Evolutionary conservation across 2,329 filamentous ascomycete genomes (phyloP), one percentile per base, ranked within the genome.

Genomic region (Thielaviopsis populi): DNA sequence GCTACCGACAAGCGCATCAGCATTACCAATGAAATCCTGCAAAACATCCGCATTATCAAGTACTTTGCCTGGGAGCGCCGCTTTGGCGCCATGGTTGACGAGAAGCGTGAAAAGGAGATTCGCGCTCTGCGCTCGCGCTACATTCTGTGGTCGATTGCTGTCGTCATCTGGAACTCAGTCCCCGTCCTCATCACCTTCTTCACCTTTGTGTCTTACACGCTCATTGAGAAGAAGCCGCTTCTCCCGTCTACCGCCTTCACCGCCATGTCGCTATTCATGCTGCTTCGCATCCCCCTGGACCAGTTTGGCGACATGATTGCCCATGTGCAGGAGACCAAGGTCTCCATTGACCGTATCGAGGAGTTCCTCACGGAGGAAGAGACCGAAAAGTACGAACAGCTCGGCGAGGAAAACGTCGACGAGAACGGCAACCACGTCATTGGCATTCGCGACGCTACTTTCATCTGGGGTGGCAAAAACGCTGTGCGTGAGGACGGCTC

Each of bases 31-130:
- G 94, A 99, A 74, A 88, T 97, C 7, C 78, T 99, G 33, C 91
- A 95, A 71, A 99, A 97, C 70, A 97, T 99, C 68, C 85, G 94
- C 61, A 96, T 99, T 72, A 97, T 99, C 82, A 99, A 99, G 73
- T 99, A 94, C 74, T 99, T 99, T 72, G 92, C 94, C 0, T 99
- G 94, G 94, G 94, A 99, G 73, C 85, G 91, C 69, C 87, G 92
- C 1, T 99, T 96, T 72, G 83, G 88, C 65, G 82, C 83, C 24
- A 84, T 89, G 63, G 90, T 99, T 41, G 88, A 95, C 66, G 92
- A 96, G 73, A 96, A 96, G 76, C 85, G 94, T 67, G 79, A 80
- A 53, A 78, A 78, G 2, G 94, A 99, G 73, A 79, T 99, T 61
- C 84, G 82, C 69, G 84, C 89, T 40, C 75, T 99, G 63, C 86